Evolutionary conservation across 352 stramenopile species (phyloP).

Genomic region (Thalassiosira exigua): DNA sequence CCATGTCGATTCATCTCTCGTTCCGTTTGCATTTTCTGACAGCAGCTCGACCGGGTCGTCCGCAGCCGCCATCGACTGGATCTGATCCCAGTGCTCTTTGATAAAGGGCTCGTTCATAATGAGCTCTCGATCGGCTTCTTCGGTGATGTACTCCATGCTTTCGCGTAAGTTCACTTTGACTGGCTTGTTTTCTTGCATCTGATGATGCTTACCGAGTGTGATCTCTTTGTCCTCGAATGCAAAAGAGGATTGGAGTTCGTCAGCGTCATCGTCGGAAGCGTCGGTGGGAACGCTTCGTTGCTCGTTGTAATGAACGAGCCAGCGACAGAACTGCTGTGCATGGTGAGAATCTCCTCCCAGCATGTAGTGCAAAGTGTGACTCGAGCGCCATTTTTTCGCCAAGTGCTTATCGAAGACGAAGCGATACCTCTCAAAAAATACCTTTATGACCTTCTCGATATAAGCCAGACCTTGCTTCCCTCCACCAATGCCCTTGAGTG

Average conservation of each 20-base stretch:
- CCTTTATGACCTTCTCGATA: slow-evolving; percentile 3
- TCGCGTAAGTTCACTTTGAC: slow-evolving; percentile 2
- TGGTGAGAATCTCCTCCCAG: slow-evolving; percentile 11
- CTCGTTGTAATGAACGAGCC: slow-evolving; percentile 6
- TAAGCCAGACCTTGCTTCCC: not conserved
- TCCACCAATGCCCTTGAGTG: not conserved
- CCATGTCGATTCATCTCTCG: slow-evolving; percentile 2
- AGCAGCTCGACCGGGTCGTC: slow-evolving; percentile 3
- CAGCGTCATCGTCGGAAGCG: not conserved
- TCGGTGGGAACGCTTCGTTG: not conserved
- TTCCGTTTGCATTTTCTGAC: not conserved
- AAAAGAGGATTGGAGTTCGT: not conserved
- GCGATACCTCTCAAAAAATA: slow-evolving; percentile 15
- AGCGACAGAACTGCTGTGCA: slow-evolving; percentile 2
- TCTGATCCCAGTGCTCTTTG: not conserved
- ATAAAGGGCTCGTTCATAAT: slow-evolving; percentile 11
- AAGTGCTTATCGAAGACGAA: slow-evolving; percentile 3
- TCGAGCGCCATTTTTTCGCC: not conserved
- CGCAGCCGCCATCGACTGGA: not conserved
- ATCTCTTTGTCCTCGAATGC: slow-evolving; percentile 5
- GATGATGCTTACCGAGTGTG: slow-evolving; percentile 6
- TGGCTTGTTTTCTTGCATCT: not conserved
- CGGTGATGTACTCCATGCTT: slow-evolving; percentile 9
- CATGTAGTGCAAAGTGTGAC: slow-evolving; percentile 8
- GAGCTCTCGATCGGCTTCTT: not conserved